Base-by-base conservation (phyloP, 164 flowering plant genomes). In the Dillenia turbinata region DNA sequence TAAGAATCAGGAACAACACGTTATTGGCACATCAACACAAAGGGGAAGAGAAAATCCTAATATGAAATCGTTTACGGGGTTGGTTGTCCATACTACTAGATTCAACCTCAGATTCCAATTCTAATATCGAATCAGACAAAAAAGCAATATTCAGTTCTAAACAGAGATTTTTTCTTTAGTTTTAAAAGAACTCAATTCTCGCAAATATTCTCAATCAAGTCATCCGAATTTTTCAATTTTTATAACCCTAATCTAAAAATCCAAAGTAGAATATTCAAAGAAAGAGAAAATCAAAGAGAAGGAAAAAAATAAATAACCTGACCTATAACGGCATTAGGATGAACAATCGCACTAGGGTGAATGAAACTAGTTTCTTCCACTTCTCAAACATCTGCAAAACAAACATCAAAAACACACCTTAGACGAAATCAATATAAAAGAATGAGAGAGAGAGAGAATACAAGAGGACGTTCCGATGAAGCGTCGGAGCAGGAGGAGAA, bases 271-370 rank as follows among this genome's bases (percentile, higher is more conserved):
- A 46, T 9, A 57, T 51, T 26, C 57, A 52, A 47, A 45, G 16
- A 65, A 61, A 51, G 44, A 10, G 54, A 14, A 9, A 49, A 57
- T 4, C n/a, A 8, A 43, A 15, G 5, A 16, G 14, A 57, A 61
- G 24, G 33, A 60, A 14, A 40, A 8, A 6, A 49, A 61, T 14
- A 33, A 4, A 15, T 6, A 8, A 82, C 92, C 84, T 83, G 81
- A 47, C 92, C 97, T 17, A 91, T 76, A 40, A 78, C 49, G 9
- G 85, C 87, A 63, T 60, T 15, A 1, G 84, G 81, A 56, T 83
- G 83, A 63, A 83, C 70, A 40, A 83, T 48, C 1, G 87, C 78
- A 44, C 77, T 67, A 2, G 84, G 83, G 65, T 83, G 87, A 55
- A 78, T 75, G 61, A 59, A 67, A 46, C 47, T 64, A 12, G 68